Evolutionary conservation across 2,329 filamentous ascomycete species (phyloP).

Genomic region (Colletotrichum abscissum): DNA sequence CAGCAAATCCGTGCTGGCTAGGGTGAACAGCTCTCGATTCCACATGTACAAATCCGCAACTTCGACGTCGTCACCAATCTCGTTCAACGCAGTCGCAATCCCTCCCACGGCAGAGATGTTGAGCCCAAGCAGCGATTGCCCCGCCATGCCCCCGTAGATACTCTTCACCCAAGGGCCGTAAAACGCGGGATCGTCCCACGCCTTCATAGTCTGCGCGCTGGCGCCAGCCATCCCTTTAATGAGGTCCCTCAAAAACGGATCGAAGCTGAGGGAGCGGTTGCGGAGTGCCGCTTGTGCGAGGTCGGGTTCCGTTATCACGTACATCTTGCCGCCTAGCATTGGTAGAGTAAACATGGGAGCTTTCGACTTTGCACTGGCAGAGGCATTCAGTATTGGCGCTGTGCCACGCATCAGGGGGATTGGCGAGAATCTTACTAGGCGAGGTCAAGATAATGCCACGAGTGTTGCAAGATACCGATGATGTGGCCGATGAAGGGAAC

Average conservation of each 20-base stretch:
- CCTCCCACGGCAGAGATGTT: constrained; percentile 43
- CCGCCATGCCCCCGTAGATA: constrained; percentile 43
- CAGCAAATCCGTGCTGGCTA: constrained; percentile 51
- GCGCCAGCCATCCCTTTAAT: constrained; percentile 50
- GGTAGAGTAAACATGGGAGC: constrained; percentile 54
- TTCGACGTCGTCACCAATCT: constrained; percentile 39
- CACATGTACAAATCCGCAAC: constrained; percentile 52
- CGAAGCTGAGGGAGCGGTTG: constrained; percentile 53
- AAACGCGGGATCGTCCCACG: constrained; percentile 26
- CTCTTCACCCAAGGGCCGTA: constrained; percentile 28
- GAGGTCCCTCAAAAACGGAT: constrained; percentile 52
- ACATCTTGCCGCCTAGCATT: constrained; percentile 55
- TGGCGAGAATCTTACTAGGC: constrained; percentile 45
- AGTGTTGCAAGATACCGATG: constrained; percentile 52
- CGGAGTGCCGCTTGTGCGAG: constrained; percentile 54
- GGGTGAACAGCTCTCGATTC: constrained; percentile 49
- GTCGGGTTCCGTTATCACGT: constrained; percentile 53
- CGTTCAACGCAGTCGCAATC: constrained; percentile 41
- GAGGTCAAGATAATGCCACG: constrained; percentile 49
- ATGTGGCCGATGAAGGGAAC: constrained; percentile 60
- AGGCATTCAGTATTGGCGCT: background rate
- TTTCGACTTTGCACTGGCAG: background rate
- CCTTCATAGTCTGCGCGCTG: constrained; percentile 42
- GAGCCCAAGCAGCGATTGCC: constrained; percentile 43
- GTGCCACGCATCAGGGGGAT: background rate